Evolutionary conservation across 2,329 filamentous ascomycete species (phyloP).

Genomic region (Paracamarosporium sp.): DNA sequence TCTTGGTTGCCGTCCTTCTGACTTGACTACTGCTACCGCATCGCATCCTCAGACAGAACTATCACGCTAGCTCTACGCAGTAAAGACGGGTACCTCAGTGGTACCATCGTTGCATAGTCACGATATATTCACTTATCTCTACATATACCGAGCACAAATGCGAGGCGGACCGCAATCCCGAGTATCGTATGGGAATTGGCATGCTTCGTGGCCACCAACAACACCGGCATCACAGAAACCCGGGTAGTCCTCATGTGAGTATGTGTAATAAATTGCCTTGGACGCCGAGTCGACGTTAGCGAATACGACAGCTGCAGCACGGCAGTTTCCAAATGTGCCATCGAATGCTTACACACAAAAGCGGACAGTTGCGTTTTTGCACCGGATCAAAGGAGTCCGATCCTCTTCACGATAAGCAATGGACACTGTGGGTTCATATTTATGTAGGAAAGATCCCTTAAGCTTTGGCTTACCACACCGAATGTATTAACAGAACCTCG

Average conservation of each 20-base stretch:
- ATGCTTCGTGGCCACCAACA: neutral
- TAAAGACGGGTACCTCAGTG: too few relatives aligned
- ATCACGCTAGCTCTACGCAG: too few relatives aligned
- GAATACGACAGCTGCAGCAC: conserved; percentile 1
- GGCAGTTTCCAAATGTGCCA: neutral
- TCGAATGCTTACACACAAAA: neutral
- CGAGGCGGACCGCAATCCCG: too few relatives aligned
- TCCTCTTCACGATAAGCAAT: neutral
- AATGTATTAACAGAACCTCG: neutral
- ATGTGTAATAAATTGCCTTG: neutral
- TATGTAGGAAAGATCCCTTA: too few relatives aligned
- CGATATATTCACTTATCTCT: too few relatives aligned
- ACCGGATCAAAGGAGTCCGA: neutral
- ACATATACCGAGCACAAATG: too few relatives aligned
- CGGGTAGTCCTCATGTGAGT: neutral
- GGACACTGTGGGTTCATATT: neutral
- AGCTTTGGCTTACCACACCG: too few relatives aligned
- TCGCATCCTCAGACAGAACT: too few relatives aligned
- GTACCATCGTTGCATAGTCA: too few relatives aligned
- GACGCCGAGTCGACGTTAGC: neutral
- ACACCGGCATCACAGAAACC: too few relatives aligned
- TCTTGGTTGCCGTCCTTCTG: too few relatives aligned
- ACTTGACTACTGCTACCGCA: too few relatives aligned
- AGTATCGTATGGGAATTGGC: neutral
- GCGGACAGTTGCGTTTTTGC: neutral